Evolutionary conservation across 768 basidiomycete species (phyloP), one percentile per base, ranked within the genome.

Genomic region (Boletus coccyginus): DNA sequence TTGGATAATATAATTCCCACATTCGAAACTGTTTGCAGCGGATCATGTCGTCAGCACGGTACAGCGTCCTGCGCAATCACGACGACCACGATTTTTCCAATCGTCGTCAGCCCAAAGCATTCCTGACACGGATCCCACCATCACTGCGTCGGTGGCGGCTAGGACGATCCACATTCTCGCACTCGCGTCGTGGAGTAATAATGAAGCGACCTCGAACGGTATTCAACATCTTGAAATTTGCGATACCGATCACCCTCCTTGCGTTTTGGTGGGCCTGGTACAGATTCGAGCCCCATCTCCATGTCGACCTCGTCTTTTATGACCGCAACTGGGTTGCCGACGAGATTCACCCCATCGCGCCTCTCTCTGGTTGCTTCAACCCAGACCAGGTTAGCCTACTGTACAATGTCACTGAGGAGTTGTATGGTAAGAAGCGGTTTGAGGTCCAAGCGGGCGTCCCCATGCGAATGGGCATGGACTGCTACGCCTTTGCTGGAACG

Each of bases 401-500:
- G 40, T 96, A 95, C 75, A 88, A 92, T 63, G 66, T 90, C 51
- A 82, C 82, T 16, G 75, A 82, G 43, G 77, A 78, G 24, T 61
- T 89, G 11, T 84, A 87, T 63, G 85, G 86, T 6, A 81, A 81
- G 46, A 84, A 84, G 65, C 71, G 73, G 58, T 86, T 83, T 48
- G 86, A 89, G 58, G 81, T 97, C 5, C 88, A 95, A 55, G 85
- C 92, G 0, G 94, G 94, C 4, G 75, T 93, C 50, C 78, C 85
- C 0, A 77, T 98, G 77, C 79, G 82, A 55, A 77, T 90, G 64
- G 92, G 92, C 33, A 77, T 92, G 76, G 90, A 94, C 69, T 98
- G 96, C 73, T 98, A 95, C 67, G 86, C 91, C 66, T 92, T 94
- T 70, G 90, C 94, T 1, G 86, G 88, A 11, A 94, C 92, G 16